phyloP scores from a whole-genome alignment of 2,329 filamentous ascomycete species.

The Magnaporthiopsis rhizophila region DNA sequence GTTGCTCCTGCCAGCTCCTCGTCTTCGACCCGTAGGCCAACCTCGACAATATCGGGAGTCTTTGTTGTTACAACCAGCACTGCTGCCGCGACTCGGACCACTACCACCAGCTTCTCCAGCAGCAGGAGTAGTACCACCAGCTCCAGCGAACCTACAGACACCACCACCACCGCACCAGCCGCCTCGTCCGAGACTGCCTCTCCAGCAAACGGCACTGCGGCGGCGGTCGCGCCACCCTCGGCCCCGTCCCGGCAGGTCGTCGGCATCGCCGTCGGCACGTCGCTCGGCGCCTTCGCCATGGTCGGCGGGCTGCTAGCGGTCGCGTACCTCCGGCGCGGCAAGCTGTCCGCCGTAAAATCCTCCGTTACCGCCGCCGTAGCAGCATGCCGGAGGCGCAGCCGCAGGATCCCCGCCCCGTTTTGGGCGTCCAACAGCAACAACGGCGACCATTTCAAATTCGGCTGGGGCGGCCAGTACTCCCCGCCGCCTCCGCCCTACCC shows the following conservation, averaged over 20 bases:
- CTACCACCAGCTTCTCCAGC: background rate
- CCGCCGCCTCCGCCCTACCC: constrained; percentile 2
- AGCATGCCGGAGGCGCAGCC: background rate
- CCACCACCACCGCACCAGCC: background rate
- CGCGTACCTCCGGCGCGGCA: constrained; percentile 8
- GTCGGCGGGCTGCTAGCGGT: constrained; percentile 5
- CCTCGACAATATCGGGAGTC: background rate
- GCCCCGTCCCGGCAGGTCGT: background rate
- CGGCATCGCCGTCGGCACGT: constrained; percentile 7
- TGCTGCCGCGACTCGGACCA: background rate
- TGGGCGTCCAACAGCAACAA: too few species aligned
- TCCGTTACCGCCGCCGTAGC: background rate
- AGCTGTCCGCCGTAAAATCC: background rate
- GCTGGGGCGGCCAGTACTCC: background rate
- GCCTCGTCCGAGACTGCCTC: background rate
- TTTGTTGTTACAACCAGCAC: background rate
- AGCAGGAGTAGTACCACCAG: background rate
- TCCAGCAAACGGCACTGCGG: background rate
- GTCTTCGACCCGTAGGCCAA: background rate
- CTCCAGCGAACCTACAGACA: background rate
- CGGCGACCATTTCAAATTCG: background rate
- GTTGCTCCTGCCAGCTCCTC: background rate
- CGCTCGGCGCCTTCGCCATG: constrained; percentile 7
- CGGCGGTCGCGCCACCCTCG: background rate
- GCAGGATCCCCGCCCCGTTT: background rate